Conservation (phyloP, 2,329 filamentous ascomycete genomes). For the Colletotrichum chrysophilum region DNA sequence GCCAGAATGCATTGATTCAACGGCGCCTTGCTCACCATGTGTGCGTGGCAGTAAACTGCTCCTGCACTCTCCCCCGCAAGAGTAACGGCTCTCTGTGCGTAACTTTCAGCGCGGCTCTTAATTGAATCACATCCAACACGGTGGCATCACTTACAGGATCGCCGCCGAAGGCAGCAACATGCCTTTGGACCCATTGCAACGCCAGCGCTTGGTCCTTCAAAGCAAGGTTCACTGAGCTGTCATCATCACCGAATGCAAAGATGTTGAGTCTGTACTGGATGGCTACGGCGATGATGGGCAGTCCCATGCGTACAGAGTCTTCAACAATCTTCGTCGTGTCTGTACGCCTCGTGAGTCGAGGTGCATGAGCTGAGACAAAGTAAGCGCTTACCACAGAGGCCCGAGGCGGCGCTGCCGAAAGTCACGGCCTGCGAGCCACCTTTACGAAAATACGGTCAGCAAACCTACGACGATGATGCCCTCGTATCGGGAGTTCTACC, state of each 20-base stretch:
- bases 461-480: not conserved
- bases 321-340: conserved; percentile 38
- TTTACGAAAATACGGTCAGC: not conserved
- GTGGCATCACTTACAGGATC: conserved; percentile 23
- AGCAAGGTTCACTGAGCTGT: conserved; percentile 39
- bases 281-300: conserved; percentile 23
- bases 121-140: not conserved
- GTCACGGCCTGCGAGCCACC: conserved; percentile 49
- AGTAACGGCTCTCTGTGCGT: conserved; percentile 39
- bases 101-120: not conserved
- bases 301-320: conserved; percentile 33
- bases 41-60: conserved; percentile 48
- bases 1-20: conserved; percentile 40
- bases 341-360: conserved; percentile 18
- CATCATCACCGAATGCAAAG: conserved; percentile 47
- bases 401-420: conserved; percentile 45
- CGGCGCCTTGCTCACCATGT: conserved; percentile 35
- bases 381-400: conserved; percentile 41
- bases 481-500: conserved; percentile 28
- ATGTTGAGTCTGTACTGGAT: conserved; percentile 30
- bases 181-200: conserved; percentile 32
- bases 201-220: conserved; percentile 37
- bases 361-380: not conserved
- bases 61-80: conserved; percentile 51
- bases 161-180: conserved; percentile 31